Evolutionary conservation across 345 rosid genomes (phyloP).

Genomic region (Euclidium syriacum): DNA sequence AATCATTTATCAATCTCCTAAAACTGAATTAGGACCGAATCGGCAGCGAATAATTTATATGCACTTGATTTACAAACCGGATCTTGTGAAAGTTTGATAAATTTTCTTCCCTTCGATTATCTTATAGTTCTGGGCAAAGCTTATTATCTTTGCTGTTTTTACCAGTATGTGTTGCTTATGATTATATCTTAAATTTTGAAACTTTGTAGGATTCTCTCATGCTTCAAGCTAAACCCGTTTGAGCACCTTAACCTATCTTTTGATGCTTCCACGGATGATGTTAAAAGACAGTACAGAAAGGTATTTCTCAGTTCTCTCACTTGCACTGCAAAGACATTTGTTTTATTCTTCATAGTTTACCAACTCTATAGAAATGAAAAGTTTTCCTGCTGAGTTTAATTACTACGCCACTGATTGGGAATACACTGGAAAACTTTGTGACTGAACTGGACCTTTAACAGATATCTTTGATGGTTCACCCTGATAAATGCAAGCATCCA

Average conservation of each 20-base stretch:
- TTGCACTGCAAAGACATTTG: neutral
- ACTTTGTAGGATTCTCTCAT: constrained; percentile 75
- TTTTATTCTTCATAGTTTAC: neutral
- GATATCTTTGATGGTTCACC: constrained; percentile 93
- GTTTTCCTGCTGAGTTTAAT: neutral
- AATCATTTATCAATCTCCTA: neutral
- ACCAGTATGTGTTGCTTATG: neutral
- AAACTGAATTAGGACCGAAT: neutral
- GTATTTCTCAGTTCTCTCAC: constrained; percentile 30
- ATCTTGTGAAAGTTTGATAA: constrained; percentile 8
- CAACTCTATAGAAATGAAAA: neutral
- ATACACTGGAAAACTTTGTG: neutral
- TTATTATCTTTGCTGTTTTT: neutral
- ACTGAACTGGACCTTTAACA: constrained; percentile 25
- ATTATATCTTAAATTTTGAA: neutral
- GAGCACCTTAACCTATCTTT: constrained; percentile 79
- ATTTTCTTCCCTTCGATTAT: neutral
- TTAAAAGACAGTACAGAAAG: constrained; percentile 92
- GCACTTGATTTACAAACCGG: neutral
- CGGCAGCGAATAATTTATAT: neutral
- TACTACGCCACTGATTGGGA: neutral
- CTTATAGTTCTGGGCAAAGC: neutral
- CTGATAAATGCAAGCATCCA: constrained; percentile 98
- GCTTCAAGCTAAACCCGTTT: constrained; percentile 95
- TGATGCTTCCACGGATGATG: constrained; percentile 62